Base-by-base conservation (phyloP, 2,329 filamentous ascomycete species). In the Parastagonospora nodorum region DNA sequence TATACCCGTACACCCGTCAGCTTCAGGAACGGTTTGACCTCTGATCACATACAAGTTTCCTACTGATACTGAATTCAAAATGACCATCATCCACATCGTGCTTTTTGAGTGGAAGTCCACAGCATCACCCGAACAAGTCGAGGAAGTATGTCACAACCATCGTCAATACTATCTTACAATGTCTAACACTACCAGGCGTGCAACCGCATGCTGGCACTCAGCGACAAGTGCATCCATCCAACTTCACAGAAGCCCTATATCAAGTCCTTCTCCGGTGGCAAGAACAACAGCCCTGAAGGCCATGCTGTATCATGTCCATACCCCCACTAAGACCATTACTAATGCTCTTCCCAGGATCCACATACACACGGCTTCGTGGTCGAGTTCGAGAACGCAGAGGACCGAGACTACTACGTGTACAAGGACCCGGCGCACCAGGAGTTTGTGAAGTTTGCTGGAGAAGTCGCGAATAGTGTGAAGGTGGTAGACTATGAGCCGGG, bases 361-460 rank as follows among this genome's bases (percentile, higher is more conserved):
- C 82, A 87, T 43, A 86, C 86, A 0, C 88, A 92, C 66, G 85
- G 79, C 0, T 91, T 91, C 55, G 80, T 92, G 2, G 79, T 82
- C 16, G 83, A 89, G 60, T 91, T 92, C 51, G 79, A 81, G 8
- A 86, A 70, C 16, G 76, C 77, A 14, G 80, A 83, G 55, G 88
- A 92, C 64, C 77, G 87, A 40, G 80, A 85, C 53, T 90, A 89
- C 62, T 92, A 91, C 66, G 72, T 88, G 6, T 71, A 82, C 44
- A 74, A 84, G 28, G 88, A 92, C 60, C 85, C 86, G 1, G 81
- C 74, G 8, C 88, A 91, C 66, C 72, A 78, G 31, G 81, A 71
- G 0, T 90, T 89, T 58, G 75, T 83, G n/a, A 74, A 80, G 48
- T 79, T 73, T 55, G 66, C 82, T 29, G 72, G 74, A 8, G 73